Evolutionary conservation across 441 rosid genomes (phyloP).

Genomic region (Gossypium davidsonii): DNA sequence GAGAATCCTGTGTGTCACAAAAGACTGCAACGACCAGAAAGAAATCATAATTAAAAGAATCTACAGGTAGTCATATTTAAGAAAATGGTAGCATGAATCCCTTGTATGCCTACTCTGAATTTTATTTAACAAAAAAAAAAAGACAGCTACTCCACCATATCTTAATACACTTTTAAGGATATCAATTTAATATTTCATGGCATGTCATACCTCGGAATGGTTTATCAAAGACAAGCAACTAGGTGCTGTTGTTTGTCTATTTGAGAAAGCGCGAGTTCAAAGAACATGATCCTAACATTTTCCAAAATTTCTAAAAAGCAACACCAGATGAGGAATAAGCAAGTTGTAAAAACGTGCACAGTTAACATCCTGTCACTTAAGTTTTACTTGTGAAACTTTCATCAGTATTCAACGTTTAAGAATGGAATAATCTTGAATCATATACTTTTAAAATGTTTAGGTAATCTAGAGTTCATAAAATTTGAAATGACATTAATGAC

Average conservation of each 20-base stretch:
- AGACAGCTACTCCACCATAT: background rate
- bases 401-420: background rate
- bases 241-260: background rate
- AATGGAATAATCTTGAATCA: background rate
- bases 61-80: background rate
- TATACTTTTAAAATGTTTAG: background rate
- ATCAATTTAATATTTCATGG: background rate
- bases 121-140: background rate
- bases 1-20: conserved; percentile 64
- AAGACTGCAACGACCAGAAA: conserved; percentile 42
- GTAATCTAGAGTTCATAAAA: background rate
- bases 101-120: background rate
- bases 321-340: background rate
- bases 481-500: background rate
- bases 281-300: background rate
- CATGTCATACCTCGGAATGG: background rate
- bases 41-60: conserved; percentile 4
- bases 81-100: background rate
- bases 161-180: background rate
- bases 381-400: no score
- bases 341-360: background rate
- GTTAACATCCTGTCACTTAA: background rate
- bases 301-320: background rate
- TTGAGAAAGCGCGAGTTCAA: background rate
- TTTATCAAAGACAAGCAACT: background rate